Percentiles rank a stretch among this genome's conserved stretches.
phyloP scores from a whole-genome alignment of 2,329 filamentous ascomycete genomes.

The Tolypocladium sp. region DNA sequence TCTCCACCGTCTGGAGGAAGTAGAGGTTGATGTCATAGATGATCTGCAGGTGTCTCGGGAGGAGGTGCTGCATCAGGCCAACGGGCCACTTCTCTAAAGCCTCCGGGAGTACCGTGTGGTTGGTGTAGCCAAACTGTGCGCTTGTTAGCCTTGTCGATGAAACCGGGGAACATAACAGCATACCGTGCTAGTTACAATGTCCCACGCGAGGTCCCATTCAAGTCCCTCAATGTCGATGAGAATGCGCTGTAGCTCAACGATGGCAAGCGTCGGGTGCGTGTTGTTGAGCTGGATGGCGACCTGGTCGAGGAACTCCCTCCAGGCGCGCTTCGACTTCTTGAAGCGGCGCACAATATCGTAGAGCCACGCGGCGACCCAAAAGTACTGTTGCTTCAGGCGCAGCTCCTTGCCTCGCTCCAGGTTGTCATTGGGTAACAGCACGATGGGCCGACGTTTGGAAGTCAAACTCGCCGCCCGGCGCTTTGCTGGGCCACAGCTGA shows the following conservation, averaged over 20 bases:
- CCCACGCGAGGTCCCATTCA: constrained; percentile 90
- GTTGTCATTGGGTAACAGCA: constrained; percentile 96
- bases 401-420: constrained; percentile 94
- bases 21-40: constrained; percentile 97
- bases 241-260: constrained; percentile 92
- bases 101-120: constrained; percentile 95
- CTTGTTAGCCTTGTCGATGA: too few relatives aligned
- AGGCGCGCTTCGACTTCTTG: constrained; percentile 90
- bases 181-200: constrained; percentile 61
- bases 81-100: constrained; percentile 98
- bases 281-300: constrained; percentile 98
- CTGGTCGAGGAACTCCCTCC: constrained; percentile 88
- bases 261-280: constrained; percentile 90
- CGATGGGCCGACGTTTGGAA: constrained; percentile 97
- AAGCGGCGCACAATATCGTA: constrained; percentile 95
- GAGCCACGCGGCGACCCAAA: constrained; percentile 96
- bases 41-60: constrained; percentile 90
- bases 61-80: constrained; percentile 79
- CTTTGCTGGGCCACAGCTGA: constrained; percentile 94
- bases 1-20: constrained; percentile 88
- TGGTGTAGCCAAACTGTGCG: constrained; percentile 83
- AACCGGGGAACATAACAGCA: constrained; percentile 16
- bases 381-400: constrained; percentile 97
- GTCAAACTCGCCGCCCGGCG: constrained; percentile 93
- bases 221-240: constrained; percentile 82